phyloP scores from a whole-genome alignment of 345 rosid genomes.

The Punica granatum region DNA sequence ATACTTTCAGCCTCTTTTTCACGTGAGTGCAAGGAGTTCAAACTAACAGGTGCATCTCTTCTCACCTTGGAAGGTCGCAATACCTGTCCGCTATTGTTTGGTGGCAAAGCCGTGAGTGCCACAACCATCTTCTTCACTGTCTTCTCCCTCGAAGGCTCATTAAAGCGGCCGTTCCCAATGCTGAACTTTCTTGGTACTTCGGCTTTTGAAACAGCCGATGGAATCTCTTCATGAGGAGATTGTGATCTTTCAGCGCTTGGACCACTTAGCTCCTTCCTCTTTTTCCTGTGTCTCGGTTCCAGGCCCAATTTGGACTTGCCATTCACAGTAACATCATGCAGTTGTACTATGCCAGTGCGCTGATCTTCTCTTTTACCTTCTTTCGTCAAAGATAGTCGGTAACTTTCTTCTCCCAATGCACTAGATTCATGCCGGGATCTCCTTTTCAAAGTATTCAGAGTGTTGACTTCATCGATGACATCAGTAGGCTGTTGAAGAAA shows the following conservation, averaged over 20 bases:
- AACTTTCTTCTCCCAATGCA: background rate
- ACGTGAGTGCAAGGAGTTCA: conserved; percentile 17
- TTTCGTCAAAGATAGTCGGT: background rate
- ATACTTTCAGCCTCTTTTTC: background rate
- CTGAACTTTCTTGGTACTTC: conserved; percentile 17
- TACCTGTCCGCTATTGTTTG: conserved; percentile 13
- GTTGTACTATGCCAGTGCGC: conserved; percentile 10
- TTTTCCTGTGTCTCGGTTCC: conserved; percentile 21
- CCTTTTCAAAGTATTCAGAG: background rate
- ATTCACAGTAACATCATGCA: conserved; percentile 22
- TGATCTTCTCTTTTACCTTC: conserved; percentile 2
- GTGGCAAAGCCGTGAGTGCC: background rate
- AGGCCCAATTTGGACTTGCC: conserved; percentile 19
- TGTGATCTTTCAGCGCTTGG: conserved; percentile 16
- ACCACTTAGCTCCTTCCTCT: conserved; percentile 18
- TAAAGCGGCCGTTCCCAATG: conserved; percentile 11
- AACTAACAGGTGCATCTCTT: conserved; percentile 15
- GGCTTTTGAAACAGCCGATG: conserved; percentile 19
- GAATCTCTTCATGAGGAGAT: conserved; percentile 8
- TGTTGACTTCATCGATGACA: background rate
- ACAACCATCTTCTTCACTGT: conserved; percentile 19
- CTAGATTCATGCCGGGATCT: background rate
- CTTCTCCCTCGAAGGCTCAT: conserved; percentile 18
- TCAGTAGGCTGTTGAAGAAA: background rate
- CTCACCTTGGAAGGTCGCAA: conserved; percentile 14